Percentiles rank a stretch among this genome's conserved stretches.
Conservation (phyloP, 202 grass and related monocot species). For the Saccharum hybrid region DNA sequence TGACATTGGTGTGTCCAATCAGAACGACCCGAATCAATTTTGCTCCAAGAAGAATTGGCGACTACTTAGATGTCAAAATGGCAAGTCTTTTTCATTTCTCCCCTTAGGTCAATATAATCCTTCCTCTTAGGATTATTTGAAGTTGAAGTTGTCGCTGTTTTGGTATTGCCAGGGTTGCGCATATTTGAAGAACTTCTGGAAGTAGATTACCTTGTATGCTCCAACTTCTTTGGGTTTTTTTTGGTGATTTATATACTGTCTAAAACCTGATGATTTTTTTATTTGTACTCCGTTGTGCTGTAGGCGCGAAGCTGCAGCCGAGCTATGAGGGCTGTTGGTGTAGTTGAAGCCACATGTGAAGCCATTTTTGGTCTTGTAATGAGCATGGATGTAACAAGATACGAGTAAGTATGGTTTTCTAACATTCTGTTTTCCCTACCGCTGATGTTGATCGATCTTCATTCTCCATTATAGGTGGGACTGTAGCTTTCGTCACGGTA, state of each 20-base stretch:
- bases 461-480: constrained; percentile 74
- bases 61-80: constrained; percentile 93
- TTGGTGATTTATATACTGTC: background rate
- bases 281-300: constrained; percentile 22
- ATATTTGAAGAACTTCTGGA: constrained; percentile 93
- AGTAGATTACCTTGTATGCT: constrained; percentile 84
- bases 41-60: constrained; percentile 88
- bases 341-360: constrained; percentile 90
- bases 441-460: constrained; percentile 17
- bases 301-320: constrained; percentile 87
- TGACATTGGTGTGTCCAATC: constrained; percentile 59
- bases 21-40: constrained; percentile 60
- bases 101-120: background rate
- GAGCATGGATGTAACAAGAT: constrained; percentile 94
- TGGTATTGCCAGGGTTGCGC: constrained; percentile 68
- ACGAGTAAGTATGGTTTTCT: constrained; percentile 62
- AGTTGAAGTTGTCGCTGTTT: constrained; percentile 14
- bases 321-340: constrained; percentile 94
- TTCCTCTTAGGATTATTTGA: background rate
- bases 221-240: background rate
- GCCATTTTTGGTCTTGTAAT: constrained; percentile 90
- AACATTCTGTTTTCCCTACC: constrained; percentile 7
- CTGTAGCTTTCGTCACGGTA: constrained; percentile 93
- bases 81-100: constrained; percentile 49
- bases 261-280: constrained; percentile 15